Percentiles rank a stretch among this genome's conserved stretches.
Conservation (phyloP, 2,329 filamentous ascomycete genomes). For the Fonsecaea pugnacius region DNA sequence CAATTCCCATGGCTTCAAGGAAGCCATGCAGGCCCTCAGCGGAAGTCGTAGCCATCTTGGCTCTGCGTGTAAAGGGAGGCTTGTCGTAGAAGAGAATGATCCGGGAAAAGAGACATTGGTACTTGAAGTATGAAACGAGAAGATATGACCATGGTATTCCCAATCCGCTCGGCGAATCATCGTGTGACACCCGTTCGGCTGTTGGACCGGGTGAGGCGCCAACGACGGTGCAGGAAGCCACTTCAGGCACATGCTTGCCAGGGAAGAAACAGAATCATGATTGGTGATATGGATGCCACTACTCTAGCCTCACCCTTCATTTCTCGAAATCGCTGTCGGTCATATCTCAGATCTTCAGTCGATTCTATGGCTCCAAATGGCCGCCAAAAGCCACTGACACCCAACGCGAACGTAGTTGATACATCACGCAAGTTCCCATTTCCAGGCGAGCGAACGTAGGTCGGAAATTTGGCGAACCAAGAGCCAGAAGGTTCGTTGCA, state of each 20-base stretch:
- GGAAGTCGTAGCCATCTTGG: constrained; percentile 28
- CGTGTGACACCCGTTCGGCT: not conserved
- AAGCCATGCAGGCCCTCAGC: constrained; percentile 37
- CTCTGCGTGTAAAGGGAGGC: not conserved
- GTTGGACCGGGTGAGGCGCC: not conserved
- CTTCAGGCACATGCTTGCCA: not conserved
- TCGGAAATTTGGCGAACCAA: not conserved
- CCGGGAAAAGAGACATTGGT: not conserved
- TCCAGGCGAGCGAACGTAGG: not conserved
- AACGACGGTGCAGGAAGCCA: not conserved
- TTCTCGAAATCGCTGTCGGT: constrained; percentile 1
- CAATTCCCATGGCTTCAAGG: constrained; percentile 37
- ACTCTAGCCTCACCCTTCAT: constrained; percentile 1
- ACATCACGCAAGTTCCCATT: not conserved
- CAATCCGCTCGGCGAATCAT: not conserved
- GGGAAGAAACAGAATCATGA: not conserved
- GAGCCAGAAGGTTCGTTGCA: not conserved
- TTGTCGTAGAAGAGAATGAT: not conserved
- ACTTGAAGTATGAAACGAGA: not conserved
- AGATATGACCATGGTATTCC: not conserved
- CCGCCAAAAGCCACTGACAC: not conserved
- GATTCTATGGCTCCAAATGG: not conserved
- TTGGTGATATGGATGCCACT: not conserved
- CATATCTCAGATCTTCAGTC: constrained; percentile 2
- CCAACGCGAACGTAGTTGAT: not conserved